These are phyloP conservation scores for Ceratobasidium sp. DNA, from an alignment of 1,284 basidiomycete genomes.

Conservation along the genomic window DNA sequence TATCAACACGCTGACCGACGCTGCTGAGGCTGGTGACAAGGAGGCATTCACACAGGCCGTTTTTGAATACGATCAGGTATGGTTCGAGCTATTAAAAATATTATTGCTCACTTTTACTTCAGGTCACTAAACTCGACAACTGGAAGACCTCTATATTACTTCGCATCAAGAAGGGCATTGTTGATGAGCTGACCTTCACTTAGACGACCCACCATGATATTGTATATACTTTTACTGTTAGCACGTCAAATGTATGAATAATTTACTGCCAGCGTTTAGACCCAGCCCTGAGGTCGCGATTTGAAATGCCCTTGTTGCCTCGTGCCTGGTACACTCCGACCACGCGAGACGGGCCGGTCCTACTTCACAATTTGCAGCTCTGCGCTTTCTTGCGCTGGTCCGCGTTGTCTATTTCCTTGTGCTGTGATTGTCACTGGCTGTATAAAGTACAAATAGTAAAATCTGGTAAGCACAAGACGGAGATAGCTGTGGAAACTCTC, in stretches of 20 bases:
- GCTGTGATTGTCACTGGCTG: not conserved
- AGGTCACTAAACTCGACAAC: slow-evolving; percentile 87
- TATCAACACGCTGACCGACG: slow-evolving; percentile 73
- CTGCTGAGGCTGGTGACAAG: slow-evolving; percentile 78
- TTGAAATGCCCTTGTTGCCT: slow-evolving; percentile 34
- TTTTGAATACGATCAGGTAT: slow-evolving; percentile 73
- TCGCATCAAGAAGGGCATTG: slow-evolving; percentile 83
- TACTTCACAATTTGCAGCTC: slow-evolving; percentile 34
- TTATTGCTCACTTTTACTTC: not conserved
- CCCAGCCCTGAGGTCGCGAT: slow-evolving; percentile 31
- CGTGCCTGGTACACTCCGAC: slow-evolving; percentile 23
- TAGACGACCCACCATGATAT: slow-evolving; percentile 45
- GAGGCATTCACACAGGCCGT: slow-evolving; percentile 82
- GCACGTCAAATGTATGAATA: slow-evolving; percentile 22
- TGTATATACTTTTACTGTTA: slow-evolving; percentile 23
- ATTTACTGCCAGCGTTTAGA: slow-evolving; percentile 19
- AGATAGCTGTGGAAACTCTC: not conserved
- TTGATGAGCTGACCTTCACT: slow-evolving; percentile 61
- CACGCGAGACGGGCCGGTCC: slow-evolving; percentile 34
- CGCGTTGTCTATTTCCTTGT: slow-evolving; percentile 29
- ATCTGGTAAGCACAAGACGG: not conserved
- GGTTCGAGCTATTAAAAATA: not conserved
- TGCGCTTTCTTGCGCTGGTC: slow-evolving; percentile 33
- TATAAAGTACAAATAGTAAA: not conserved
- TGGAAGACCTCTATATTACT: slow-evolving; percentile 92